Percentiles rank a stretch among this genome's conserved stretches.
These are phyloP conservation scores for Leishmania gerbilli DNA, from an alignment of 208 protist genomes.

Conservation along the genomic window DNA sequence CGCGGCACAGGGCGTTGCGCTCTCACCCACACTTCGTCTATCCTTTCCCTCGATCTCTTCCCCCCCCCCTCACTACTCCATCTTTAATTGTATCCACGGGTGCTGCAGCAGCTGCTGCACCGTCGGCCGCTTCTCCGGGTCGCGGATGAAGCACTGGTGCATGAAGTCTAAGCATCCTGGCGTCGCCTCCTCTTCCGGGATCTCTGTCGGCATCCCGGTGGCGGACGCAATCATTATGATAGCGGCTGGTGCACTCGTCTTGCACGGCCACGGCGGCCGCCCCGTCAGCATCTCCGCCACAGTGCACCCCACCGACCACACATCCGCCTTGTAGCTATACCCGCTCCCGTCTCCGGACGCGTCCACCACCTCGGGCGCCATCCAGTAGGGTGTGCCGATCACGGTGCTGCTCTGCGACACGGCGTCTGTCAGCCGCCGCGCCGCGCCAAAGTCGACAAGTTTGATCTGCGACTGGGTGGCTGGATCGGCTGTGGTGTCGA, in stretches of 20 bases:
- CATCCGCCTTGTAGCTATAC: conserved; percentile 93
- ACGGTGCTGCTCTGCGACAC: conserved; percentile 88
- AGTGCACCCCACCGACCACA: conserved; percentile 94
- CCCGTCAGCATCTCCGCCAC: conserved; percentile 94
- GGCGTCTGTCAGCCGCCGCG: conserved; percentile 78
- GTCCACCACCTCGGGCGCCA: conserved; percentile 93
- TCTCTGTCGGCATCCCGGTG: conserved; percentile 74
- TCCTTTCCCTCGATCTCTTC: background rate
- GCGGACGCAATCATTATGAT: conserved; percentile 92
- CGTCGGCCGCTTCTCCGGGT: conserved; percentile 79
- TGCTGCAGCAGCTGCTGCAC: conserved; percentile 88
- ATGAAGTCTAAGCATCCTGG: conserved; percentile 87
- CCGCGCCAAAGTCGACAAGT: conserved; percentile 91
- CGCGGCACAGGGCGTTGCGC: background rate
- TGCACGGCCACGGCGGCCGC: conserved; percentile 87
- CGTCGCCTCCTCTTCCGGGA: conserved; percentile 78
- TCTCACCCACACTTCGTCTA: background rate
- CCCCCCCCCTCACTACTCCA: conserved; percentile 36
- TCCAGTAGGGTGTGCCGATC: conserved; percentile 94
- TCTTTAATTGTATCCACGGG: conserved; percentile 77
- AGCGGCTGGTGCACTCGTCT: conserved; percentile 75
- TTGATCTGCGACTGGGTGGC: conserved; percentile 79
- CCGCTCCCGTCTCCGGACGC: conserved; percentile 41
- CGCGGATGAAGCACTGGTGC: conserved; percentile 74
- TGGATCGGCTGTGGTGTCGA: conserved; percentile 75